Percentiles rank a stretch among this genome's conserved stretches.
Evolutionary conservation across 164 flowering plant genomes (phyloP).

Genomic region (Aristolochia contorta): DNA sequence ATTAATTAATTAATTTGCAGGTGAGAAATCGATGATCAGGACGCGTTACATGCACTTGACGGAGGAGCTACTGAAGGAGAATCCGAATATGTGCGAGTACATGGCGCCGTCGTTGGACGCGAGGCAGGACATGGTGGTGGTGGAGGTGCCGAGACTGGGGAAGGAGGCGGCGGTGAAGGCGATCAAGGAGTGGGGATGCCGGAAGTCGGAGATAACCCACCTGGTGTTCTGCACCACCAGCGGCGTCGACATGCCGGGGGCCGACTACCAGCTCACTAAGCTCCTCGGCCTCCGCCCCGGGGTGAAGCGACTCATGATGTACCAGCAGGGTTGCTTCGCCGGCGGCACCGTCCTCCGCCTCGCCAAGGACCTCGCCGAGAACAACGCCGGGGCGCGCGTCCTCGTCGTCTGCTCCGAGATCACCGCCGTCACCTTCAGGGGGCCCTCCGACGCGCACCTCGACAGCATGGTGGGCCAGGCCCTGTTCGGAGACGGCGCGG

Average conservation of each 20-base stretch:
- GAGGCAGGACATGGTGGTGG: slow-evolving; percentile 14
- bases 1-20: no score
- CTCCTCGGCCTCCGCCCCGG: slow-evolving; percentile 13
- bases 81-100: slow-evolving; percentile 11
- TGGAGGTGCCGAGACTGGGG: slow-evolving; percentile 12
- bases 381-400: slow-evolving; percentile 12
- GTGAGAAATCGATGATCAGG: slow-evolving; percentile 13
- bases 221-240: slow-evolving; percentile 17
- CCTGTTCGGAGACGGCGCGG: slow-evolving; percentile 13
- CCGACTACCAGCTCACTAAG: slow-evolving; percentile 14
- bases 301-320: slow-evolving; percentile 11
- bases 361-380: slow-evolving; percentile 18
- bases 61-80: slow-evolving; percentile 11
- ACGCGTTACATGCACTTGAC: slow-evolving; percentile 14
- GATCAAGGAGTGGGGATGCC: slow-evolving; percentile 17
- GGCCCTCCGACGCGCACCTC: slow-evolving; percentile 9
- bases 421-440: slow-evolving; percentile 14
- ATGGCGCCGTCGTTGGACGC: slow-evolving; percentile 17
- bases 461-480: slow-evolving; percentile 16
- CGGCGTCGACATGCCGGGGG: slow-evolving; percentile 18
- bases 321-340: slow-evolving; percentile 15
- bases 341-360: slow-evolving; percentile 16
- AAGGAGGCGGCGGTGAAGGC: slow-evolving; percentile 16
- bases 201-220: slow-evolving; percentile 16
- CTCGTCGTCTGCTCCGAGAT: slow-evolving; percentile 15